Percentiles rank a stretch among this genome's conserved stretches.
phyloP scores from a whole-genome alignment of 371 early-diverging fungal genomes.

The Mortierella sp. region DNA sequence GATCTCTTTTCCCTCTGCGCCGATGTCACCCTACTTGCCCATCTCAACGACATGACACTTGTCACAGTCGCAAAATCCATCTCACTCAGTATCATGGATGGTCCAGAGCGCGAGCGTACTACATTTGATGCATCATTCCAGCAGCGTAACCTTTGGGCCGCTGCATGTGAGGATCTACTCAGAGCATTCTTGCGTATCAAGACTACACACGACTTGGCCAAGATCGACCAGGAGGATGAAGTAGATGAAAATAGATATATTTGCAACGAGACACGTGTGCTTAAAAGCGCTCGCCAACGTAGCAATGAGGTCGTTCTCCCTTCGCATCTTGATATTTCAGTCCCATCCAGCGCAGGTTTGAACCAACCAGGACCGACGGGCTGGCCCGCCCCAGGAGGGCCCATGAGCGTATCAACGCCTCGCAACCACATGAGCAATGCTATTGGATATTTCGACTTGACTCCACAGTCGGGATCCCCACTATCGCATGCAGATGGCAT shows the following conservation, averaged over 20 bases:
- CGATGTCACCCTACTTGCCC: slow-evolving; percentile 48
- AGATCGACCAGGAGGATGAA: slow-evolving; percentile 50
- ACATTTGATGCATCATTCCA: slow-evolving; percentile 54
- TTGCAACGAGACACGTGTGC: slow-evolving; percentile 43
- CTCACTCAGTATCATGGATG: slow-evolving; percentile 55
- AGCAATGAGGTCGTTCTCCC: slow-evolving; percentile 20
- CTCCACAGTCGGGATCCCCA: slow-evolving; percentile 32
- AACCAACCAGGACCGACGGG: slow-evolving; percentile 23
- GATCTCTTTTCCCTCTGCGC: slow-evolving; percentile 57
- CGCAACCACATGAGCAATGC: slow-evolving; percentile 12
- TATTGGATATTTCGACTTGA: slow-evolving; percentile 38
- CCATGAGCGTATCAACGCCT: slow-evolving; percentile 25
- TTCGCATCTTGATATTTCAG: slow-evolving; percentile 34
- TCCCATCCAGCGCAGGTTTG: slow-evolving; percentile 40
- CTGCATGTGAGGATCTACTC: slow-evolving; percentile 52
- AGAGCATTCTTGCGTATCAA: slow-evolving; percentile 56
- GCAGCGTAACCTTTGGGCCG: slow-evolving; percentile 52
- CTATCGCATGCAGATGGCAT: slow-evolving; percentile 23
- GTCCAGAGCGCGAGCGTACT: slow-evolving; percentile 39
- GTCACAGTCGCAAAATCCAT: slow-evolving; percentile 53
- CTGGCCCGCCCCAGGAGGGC: slow-evolving; percentile 7
- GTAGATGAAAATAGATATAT: slow-evolving; percentile 54
- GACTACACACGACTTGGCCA: slow-evolving; percentile 48
- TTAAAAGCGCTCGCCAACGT: slow-evolving; percentile 49
- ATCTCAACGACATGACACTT: slow-evolving; percentile 51